Percentiles rank a stretch among this genome's conserved stretches.
These are phyloP conservation scores for Talaromyces sp. DNA, from an alignment of 2,329 filamentous ascomycete genomes.

Conservation along the genomic window DNA sequence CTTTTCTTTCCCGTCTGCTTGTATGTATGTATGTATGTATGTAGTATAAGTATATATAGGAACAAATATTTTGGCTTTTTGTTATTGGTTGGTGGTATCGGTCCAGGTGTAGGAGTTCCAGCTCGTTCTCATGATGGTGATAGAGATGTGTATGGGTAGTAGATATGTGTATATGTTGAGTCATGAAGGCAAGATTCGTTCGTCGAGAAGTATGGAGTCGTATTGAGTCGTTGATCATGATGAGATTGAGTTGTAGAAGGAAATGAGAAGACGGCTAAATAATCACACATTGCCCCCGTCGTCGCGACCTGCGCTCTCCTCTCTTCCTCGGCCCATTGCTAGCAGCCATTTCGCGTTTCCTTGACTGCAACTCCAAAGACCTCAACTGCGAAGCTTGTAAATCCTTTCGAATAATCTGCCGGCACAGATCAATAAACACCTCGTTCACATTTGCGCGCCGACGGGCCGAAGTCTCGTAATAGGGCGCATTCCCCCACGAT, in stretches of 20 bases:
- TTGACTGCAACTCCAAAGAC: constrained; percentile 26
- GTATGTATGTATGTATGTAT: neutral
- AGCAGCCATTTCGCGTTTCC: constrained; percentile 35
- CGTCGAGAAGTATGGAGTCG: neutral
- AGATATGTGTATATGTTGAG: neutral
- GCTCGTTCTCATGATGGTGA: neutral
- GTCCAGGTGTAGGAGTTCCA: constrained; percentile 1
- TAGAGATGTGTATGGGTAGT: neutral
- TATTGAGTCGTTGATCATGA: constrained; percentile 6
- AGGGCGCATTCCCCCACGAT: constrained; percentile 79
- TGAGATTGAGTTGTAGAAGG: neutral
- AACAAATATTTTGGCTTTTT: neutral
- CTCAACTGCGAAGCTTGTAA: constrained; percentile 34
- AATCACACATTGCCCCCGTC: constrained; percentile 40
- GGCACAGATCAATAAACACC: constrained; percentile 78
- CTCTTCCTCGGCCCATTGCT: constrained; percentile 36
- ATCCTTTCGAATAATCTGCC: constrained; percentile 76
- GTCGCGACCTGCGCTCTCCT: constrained; percentile 30
- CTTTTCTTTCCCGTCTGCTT: neutral
- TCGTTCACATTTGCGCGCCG: constrained; percentile 85
- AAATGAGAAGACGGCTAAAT: constrained; percentile 23
- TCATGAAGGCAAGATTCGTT: neutral
- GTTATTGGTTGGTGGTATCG: neutral
- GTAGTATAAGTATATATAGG: constrained; percentile 7
- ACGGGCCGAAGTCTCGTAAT: constrained; percentile 85